Evolutionary conservation across 495 filamentous ascomycete species (phyloP), one percentile per base, ranked within the genome.

Genomic region (Filosporella fistucella): DNA sequence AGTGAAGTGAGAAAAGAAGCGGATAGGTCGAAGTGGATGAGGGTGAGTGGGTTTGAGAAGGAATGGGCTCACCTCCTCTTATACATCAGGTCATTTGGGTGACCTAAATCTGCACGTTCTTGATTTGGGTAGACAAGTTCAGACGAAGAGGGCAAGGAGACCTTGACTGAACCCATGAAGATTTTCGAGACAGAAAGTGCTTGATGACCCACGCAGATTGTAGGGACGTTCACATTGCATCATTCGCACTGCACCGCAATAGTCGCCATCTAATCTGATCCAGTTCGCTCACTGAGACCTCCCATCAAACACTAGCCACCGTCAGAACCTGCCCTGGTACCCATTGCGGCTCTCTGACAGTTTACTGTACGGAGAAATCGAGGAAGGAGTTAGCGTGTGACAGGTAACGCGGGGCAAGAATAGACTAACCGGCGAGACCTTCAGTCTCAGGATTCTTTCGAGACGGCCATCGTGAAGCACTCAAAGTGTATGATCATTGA

Each of bases 51-150:
- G 17, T 46, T 41, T 52, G 49, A 52, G 49, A 42, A 21, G 10
- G 29, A 17, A 42, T 12, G 14, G 49, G 11, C 10, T 20, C 11
- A 25, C 24, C 22, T 10, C 26, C 37, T 42, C 41, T 50, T 55
- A 55, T 51, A 54, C 28, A 54, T 45, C 51, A 40, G 37, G 18
- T 44, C 44, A 41, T 37, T 38, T n/a, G n/a, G n/a, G n/a, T n/a
- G n/a, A n/a, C n/a, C n/a, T n/a, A n/a, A n/a, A n/a, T n/a, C n/a
- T n/a, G n/a, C n/a, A n/a, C n/a, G n/a, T n/a, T n/a, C n/a, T n/a
- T n/a, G n/a, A n/a, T n/a, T n/a, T n/a, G n/a, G n/a, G n/a, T n/a
- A n/a, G n/a, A n/a, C n/a, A 4, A 35, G 4, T 14, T 35, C 36
- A 23, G 36, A 42, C 13, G 39, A 18, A n/a, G n/a, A n/a, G n/a